A percentile compares a stretch with the other conserved stretches of the same genome.
These are phyloP conservation scores for Eucalyptus cloeziana DNA, from an alignment of 345 rosid species.

Conservation along the genomic window DNA sequence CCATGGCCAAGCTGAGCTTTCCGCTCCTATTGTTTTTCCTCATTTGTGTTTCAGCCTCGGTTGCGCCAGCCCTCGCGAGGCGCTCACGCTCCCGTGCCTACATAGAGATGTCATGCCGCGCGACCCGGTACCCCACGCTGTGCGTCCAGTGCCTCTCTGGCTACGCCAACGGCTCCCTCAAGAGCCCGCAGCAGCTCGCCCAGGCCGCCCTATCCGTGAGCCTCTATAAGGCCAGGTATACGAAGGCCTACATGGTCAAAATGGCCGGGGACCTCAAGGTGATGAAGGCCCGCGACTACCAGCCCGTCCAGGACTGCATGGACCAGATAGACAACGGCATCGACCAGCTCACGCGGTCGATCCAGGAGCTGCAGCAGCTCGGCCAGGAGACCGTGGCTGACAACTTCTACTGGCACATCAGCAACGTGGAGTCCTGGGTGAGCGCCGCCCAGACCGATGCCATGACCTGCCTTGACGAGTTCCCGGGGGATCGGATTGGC, in stretches of 20 bases:
- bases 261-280: slow-evolving; percentile 22
- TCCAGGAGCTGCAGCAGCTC: slow-evolving; percentile 41
- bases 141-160: slow-evolving; percentile 43
- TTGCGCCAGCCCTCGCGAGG: not conserved
- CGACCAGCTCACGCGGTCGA: slow-evolving; percentile 44
- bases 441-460: slow-evolving; percentile 73
- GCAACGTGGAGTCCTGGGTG: slow-evolving; percentile 64
- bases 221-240: slow-evolving; percentile 35
- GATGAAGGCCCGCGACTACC: slow-evolving; percentile 25
- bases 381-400: not conserved
- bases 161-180: slow-evolving; percentile 15
- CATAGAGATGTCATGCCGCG: slow-evolving; percentile 36
- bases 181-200: slow-evolving; percentile 46
- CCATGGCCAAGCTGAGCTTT: not conserved
- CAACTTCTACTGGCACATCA: slow-evolving; percentile 34
- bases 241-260: slow-evolving; percentile 40
- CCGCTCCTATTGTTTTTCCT: not conserved
- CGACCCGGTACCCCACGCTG: slow-evolving; percentile 40
- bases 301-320: slow-evolving; percentile 45
- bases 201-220: slow-evolving; percentile 51
- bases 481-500: slow-evolving; percentile 45
- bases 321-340: slow-evolving; percentile 43
- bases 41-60: not conserved
- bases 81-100: slow-evolving; percentile 4
- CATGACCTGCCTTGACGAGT: slow-evolving; percentile 33